Conservation (phyloP, 352 stramenopile species). For the Pythium sp. region DNA sequence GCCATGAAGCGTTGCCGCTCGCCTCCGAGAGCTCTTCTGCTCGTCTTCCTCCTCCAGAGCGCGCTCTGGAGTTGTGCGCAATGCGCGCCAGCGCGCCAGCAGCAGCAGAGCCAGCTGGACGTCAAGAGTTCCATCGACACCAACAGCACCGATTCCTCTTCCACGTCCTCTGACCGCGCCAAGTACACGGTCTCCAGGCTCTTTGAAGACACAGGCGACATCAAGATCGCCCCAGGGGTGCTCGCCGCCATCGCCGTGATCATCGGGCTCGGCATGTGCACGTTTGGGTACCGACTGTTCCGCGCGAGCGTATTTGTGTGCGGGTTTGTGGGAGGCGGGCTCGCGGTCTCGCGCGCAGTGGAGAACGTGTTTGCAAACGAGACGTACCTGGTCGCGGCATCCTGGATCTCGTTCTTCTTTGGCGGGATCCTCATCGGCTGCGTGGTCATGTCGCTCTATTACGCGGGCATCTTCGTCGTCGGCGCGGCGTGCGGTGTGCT, state of each 20-base stretch:
- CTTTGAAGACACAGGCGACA: slow-evolving; percentile 12
- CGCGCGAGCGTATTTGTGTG: slow-evolving; percentile 52
- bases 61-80: not conserved
- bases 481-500: slow-evolving; percentile 55
- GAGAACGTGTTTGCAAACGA: slow-evolving; percentile 55
- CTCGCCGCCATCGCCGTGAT: slow-evolving; percentile 39
- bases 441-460: slow-evolving; percentile 52
- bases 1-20: slow-evolving; percentile 7
- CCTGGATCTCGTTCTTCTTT: slow-evolving; percentile 71
- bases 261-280: slow-evolving; percentile 38
- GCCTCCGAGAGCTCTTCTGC: not conserved
- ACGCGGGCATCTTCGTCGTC: slow-evolving; percentile 48
- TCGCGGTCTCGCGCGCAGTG: slow-evolving; percentile 45
- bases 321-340: slow-evolving; percentile 55
- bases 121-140: slow-evolving; percentile 6
- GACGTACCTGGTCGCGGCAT: slow-evolving; percentile 47
- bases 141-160: not conserved
- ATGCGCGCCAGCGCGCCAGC: not conserved
- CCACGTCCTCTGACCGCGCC: not conserved
- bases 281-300: slow-evolving; percentile 63
- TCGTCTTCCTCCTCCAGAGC: not conserved
- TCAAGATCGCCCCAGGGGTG: slow-evolving; percentile 34
- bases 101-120: not conserved
- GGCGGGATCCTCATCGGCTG: slow-evolving; percentile 49
- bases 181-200: slow-evolving; percentile 11